Conservation (phyloP, 2,329 filamentous ascomycete species). For the Fusarium sp. region DNA sequence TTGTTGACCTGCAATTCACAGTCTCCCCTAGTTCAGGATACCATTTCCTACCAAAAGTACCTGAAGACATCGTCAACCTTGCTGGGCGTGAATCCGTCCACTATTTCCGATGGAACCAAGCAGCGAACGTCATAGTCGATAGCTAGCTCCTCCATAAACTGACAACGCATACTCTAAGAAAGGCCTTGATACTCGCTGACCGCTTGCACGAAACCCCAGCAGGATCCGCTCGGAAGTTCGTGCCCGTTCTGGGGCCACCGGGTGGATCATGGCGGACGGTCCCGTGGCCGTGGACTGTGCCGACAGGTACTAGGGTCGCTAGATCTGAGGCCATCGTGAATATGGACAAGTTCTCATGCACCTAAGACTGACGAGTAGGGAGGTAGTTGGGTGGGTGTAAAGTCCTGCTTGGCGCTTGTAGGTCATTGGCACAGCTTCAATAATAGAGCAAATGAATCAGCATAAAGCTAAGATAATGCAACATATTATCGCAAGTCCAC, state of each 20-base stretch:
- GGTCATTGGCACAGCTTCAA: not conserved
- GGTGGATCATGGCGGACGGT: constrained; percentile 38
- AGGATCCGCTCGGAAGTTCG: constrained; percentile 20
- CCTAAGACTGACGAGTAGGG: not conserved
- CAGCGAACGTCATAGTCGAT: not conserved
- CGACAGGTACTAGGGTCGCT: constrained; percentile 30
- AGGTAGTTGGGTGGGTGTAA: constrained; percentile 2
- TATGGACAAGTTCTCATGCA: constrained; percentile 33
- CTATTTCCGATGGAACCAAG: not conserved
- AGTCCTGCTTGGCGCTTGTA: not conserved
- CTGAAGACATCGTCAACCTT: not conserved
- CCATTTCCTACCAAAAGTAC: not conserved
- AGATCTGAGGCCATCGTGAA: constrained; percentile 40
- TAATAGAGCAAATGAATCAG: not conserved
- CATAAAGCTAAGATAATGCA: too few species aligned
- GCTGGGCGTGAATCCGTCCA: not conserved
- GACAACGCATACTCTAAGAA: not conserved
- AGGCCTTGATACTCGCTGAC: not conserved
- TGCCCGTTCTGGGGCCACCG: constrained; percentile 15
- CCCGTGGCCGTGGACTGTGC: constrained; percentile 14
- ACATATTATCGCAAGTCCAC: not conserved
- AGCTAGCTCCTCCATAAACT: not conserved
- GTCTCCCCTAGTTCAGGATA: not conserved
- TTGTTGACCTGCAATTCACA: not conserved
- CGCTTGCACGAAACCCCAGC: constrained; percentile 3